Evolutionary conservation across 768 basidiomycete species (phyloP).

Genomic region (Termitomyces sp.): DNA sequence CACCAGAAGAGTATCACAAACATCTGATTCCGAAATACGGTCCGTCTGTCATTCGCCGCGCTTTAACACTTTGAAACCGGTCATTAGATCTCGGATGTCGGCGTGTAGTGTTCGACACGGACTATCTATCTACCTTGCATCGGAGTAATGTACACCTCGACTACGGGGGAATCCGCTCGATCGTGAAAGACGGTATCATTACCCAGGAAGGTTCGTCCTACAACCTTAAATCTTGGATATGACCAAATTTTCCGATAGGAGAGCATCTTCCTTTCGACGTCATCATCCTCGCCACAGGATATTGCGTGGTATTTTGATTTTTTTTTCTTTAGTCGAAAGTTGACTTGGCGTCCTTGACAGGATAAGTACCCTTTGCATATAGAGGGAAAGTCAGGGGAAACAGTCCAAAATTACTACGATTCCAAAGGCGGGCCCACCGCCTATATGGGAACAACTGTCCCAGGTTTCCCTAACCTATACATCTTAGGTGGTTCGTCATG

Average conservation of each 20-base stretch:
- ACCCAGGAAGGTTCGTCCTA: slow-evolving; percentile 28
- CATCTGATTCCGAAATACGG: slow-evolving; percentile 44
- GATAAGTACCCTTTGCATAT: slow-evolving; percentile 28
- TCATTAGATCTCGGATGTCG: slow-evolving; percentile 44
- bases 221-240: background rate
- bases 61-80: background rate
- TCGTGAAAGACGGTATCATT: slow-evolving; percentile 35
- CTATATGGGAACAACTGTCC: slow-evolving; percentile 36
- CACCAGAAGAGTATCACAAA: slow-evolving; percentile 40
- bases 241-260: slow-evolving; percentile 18
- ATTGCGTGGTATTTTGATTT: slow-evolving; percentile 17
- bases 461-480: slow-evolving; percentile 43
- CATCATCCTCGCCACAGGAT: slow-evolving; percentile 35
- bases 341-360: slow-evolving; percentile 13
- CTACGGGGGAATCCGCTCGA: slow-evolving; percentile 32
- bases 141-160: slow-evolving; percentile 40
- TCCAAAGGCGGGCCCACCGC: slow-evolving; percentile 34
- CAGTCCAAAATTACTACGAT: slow-evolving; percentile 34
- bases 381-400: slow-evolving; percentile 21
- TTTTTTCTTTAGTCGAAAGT: background rate
- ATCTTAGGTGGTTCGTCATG: slow-evolving; percentile 27
- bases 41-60: slow-evolving; percentile 15
- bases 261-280: slow-evolving; percentile 29
- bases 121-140: slow-evolving; percentile 38
- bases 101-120: slow-evolving; percentile 44